Conservation (phyloP, 306 rosid genomes). For the Crotalaria pallida region DNA sequence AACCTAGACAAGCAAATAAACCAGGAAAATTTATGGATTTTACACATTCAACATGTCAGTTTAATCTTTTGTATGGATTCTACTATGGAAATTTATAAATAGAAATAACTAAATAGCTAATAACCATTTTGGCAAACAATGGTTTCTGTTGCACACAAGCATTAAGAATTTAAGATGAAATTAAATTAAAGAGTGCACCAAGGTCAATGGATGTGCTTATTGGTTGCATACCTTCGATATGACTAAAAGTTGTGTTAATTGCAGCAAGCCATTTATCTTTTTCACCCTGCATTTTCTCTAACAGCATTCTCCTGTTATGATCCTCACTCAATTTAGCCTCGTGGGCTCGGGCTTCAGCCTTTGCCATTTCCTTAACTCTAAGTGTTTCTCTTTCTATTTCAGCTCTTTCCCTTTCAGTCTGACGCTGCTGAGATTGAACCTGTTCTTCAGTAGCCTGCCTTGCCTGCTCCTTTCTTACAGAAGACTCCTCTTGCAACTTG, state of each 20-base stretch:
- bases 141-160: neutral
- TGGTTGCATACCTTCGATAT: slow-evolving; percentile 73
- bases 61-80: neutral
- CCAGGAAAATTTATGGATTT: neutral
- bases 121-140: neutral
- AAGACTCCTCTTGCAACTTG: slow-evolving; percentile 90
- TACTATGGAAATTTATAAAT: neutral
- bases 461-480: slow-evolving; percentile 75
- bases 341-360: slow-evolving; percentile 89
- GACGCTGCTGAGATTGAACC: slow-evolving; percentile 83
- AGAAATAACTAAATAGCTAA: neutral
- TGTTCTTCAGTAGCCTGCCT: slow-evolving; percentile 89
- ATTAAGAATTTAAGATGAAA: neutral
- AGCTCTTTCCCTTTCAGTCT: slow-evolving; percentile 85
- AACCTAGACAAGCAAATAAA: neutral
- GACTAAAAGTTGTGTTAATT: slow-evolving; percentile 84
- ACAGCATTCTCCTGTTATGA: slow-evolving; percentile 82
- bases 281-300: slow-evolving; percentile 83
- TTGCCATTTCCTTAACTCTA: slow-evolving; percentile 85
- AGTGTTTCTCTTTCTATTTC: slow-evolving; percentile 92
- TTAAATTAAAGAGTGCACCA: neutral
- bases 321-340: slow-evolving; percentile 88
- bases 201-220: neutral
- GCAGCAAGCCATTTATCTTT: slow-evolving; percentile 99
- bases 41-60: neutral